A percentile compares a stretch with the other conserved stretches of the same genome.
These are phyloP conservation scores for Flaveria floridana DNA, from an alignment of 140 eudicot genomes.

Conservation along the genomic window DNA sequence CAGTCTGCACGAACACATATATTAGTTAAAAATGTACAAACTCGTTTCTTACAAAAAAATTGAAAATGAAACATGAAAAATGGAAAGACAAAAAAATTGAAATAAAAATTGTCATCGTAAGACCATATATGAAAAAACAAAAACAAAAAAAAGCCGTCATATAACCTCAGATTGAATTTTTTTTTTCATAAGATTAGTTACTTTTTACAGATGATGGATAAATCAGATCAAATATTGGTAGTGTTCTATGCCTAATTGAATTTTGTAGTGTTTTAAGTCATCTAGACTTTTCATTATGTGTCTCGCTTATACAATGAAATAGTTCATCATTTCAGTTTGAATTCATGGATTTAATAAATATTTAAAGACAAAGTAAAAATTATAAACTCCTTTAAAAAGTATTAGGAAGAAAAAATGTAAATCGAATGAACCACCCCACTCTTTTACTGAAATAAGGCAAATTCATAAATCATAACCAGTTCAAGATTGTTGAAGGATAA, in stretches of 20 bases:
- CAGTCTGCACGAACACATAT: conserved; percentile 57
- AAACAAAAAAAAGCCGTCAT: neutral
- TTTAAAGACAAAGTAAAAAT: neutral
- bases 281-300: neutral
- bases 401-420: neutral
- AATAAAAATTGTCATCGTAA: too few relatives aligned
- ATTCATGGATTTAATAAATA: neutral
- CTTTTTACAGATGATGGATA: neutral
- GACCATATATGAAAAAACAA: neutral
- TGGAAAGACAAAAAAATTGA: too few relatives aligned
- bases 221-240: neutral
- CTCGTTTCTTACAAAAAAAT: neutral
- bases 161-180: neutral
- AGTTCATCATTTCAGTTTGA: neutral
- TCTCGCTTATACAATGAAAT: conserved; percentile 1
- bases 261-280: neutral
- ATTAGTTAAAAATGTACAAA: neutral
- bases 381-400: neutral
- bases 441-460: neutral
- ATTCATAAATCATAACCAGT: neutral
- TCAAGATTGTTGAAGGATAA: neutral
- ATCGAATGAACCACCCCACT: neutral
- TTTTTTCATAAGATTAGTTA: too few relatives aligned
- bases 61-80: neutral
- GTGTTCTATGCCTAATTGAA: neutral